These are phyloP conservation scores for Wickerhamomyces sp. DNA, from an alignment of 1,139 yeast genomes.

Conservation along the genomic window DNA sequence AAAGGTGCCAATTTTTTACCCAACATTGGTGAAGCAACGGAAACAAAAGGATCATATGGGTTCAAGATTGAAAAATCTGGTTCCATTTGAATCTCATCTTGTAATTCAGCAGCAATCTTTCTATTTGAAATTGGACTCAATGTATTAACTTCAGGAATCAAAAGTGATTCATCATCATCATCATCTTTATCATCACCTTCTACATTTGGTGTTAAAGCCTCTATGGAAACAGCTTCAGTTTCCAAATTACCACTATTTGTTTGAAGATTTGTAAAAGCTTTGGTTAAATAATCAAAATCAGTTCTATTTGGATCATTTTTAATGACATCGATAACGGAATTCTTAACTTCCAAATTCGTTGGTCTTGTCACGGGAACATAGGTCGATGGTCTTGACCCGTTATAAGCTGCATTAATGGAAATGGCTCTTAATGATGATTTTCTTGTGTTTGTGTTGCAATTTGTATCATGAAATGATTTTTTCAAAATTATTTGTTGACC, in stretches of 20 bases:
- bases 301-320: slow-evolving; percentile 4
- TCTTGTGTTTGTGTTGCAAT: slow-evolving; percentile 1
- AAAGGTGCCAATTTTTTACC: slow-evolving; percentile 17
- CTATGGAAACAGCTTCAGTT: too few species aligned
- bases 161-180: not conserved
- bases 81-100: slow-evolving; percentile 1
- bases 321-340: not conserved
- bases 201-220: too few species aligned
- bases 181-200: not conserved
- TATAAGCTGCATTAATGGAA: not conserved
- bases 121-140: too few species aligned
- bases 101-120: not conserved
- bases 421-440: not conserved
- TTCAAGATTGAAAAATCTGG: slow-evolving; percentile 13
- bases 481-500: not conserved
- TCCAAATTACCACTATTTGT: not conserved
- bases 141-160: slow-evolving; percentile 2
- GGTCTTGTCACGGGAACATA: not conserved
- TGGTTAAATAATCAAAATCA: slow-evolving; percentile 1
- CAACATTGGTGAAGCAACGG: slow-evolving; percentile 14
- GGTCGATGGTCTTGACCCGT: not conserved
- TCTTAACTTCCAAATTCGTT: not conserved
- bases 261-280: slow-evolving; percentile 1
- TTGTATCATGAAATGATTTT: slow-evolving; percentile 4
- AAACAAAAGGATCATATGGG: slow-evolving; percentile 13